Conservation (phyloP, 345 rosid genomes). For the Orychophragmus violaceus region DNA sequence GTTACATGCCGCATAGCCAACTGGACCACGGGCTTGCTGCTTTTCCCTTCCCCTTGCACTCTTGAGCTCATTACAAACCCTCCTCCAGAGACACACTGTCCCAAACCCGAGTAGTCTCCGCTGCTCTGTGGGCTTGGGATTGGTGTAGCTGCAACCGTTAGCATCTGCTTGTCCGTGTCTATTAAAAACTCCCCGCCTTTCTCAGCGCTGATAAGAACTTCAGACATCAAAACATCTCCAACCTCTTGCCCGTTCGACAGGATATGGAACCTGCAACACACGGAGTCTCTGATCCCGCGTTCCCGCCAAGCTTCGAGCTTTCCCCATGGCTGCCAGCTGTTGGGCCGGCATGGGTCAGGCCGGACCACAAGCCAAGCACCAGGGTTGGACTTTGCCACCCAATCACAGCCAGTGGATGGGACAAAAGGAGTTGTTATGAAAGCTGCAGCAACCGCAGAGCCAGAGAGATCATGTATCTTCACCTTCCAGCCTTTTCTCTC, state of each 20-base stretch:
- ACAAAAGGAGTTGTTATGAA: slow-evolving; percentile 98
- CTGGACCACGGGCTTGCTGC: slow-evolving; percentile 78
- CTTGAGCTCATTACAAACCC: slow-evolving; percentile 94
- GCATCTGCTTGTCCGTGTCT: slow-evolving; percentile 72
- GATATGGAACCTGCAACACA: slow-evolving; percentile 84
- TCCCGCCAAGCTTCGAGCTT: slow-evolving; percentile 97
- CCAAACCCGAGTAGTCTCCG: slow-evolving; percentile 71
- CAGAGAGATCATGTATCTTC: slow-evolving; percentile 95
- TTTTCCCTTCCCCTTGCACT: slow-evolving; percentile 88
- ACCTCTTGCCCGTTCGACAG: slow-evolving; percentile 69
- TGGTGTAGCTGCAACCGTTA: slow-evolving; percentile 52
- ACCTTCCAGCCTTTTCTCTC: slow-evolving; percentile 99
- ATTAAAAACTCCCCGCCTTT: slow-evolving; percentile 90
- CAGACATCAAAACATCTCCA: slow-evolving; percentile 79
- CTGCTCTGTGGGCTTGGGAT: slow-evolving; percentile 92
- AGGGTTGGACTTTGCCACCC: slow-evolving; percentile 96
- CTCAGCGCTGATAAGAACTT: slow-evolving; percentile 73
- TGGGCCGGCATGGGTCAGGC: slow-evolving; percentile 71
- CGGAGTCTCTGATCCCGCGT: slow-evolving; percentile 79
- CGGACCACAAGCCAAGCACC: slow-evolving; percentile 94
- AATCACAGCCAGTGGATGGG: slow-evolving; percentile 91
- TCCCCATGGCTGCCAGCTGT: slow-evolving; percentile 99
- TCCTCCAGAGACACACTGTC: slow-evolving; percentile 54
- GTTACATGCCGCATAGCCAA: slow-evolving; percentile 85
- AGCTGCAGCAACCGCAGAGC: slow-evolving; percentile 94